Percentiles rank a stretch among this genome's conserved stretches.
Conservation (phyloP, 805 yeast genomes). For the Lipomyces starkeyi region DNA sequence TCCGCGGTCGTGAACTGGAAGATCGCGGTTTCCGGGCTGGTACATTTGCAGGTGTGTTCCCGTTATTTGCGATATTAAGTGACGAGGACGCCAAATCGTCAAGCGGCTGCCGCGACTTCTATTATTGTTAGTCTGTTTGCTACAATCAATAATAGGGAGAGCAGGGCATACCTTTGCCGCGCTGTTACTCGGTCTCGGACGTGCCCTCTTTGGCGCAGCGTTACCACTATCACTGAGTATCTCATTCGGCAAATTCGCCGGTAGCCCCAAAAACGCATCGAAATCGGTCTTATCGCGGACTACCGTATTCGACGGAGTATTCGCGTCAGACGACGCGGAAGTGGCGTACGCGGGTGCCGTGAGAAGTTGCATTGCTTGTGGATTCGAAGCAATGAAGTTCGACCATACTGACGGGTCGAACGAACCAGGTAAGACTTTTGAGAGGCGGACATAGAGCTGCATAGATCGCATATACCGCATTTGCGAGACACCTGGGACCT, state of each 20-base stretch:
- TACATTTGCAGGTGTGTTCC: neutral
- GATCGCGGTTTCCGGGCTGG: conserved; percentile 13
- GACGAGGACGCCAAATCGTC: conserved; percentile 21
- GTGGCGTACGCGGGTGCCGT: conserved; percentile 28
- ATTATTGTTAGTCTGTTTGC: neutral
- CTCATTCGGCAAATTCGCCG: conserved; percentile 6
- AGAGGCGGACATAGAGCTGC: conserved; percentile 34
- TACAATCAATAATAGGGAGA: too few species aligned
- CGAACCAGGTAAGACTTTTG: conserved; percentile 29
- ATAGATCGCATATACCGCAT: conserved; percentile 26
- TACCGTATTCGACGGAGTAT: neutral
- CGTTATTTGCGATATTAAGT: conserved; percentile 1
- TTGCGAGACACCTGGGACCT: conserved; percentile 36
- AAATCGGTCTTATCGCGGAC: conserved; percentile 13
- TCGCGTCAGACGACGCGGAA: neutral
- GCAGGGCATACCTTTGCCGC: conserved; percentile 12
- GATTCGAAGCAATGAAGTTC: conserved; percentile 30
- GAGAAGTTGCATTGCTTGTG: conserved; percentile 24
- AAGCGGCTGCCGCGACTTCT: conserved; percentile 19
- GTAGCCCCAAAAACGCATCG: conserved; percentile 28
- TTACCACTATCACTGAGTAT: neutral
- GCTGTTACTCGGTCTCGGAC: conserved; percentile 15
- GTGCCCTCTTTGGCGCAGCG: conserved; percentile 13
- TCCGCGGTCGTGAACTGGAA: conserved; percentile 8
- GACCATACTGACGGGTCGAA: conserved; percentile 38